A percentile compares a stretch with the other conserved stretches of the same genome.
Conservation (phyloP, 495 filamentous ascomycete genomes). For the Amorphotheca resinae region DNA sequence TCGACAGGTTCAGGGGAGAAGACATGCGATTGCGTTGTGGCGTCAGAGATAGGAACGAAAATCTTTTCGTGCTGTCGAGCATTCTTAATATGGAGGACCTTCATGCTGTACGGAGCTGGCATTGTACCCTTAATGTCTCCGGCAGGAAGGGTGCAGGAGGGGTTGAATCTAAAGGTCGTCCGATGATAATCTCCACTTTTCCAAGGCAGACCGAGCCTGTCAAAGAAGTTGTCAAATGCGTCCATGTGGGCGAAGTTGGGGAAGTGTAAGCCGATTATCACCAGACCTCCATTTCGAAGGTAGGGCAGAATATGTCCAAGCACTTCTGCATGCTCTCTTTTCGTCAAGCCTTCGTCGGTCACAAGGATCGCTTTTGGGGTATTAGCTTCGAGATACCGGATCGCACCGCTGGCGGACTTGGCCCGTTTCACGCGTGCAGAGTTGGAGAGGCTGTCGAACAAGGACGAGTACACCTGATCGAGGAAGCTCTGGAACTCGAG, state of each 20-base stretch:
- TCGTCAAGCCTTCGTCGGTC: slow-evolving; percentile 11
- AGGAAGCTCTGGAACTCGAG: slow-evolving; percentile 5
- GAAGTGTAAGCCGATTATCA: slow-evolving; percentile 12
- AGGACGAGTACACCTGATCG: slow-evolving; percentile 6
- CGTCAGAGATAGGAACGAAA: slow-evolving; percentile 20
- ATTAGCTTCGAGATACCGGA: slow-evolving; percentile 7
- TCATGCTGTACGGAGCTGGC: slow-evolving; percentile 30
- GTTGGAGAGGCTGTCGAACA: slow-evolving; percentile 5
- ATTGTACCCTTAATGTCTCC: slow-evolving; percentile 1
- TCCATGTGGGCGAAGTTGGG: slow-evolving; percentile 3
- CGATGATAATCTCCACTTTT: slow-evolving; percentile 24
- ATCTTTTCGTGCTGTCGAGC: slow-evolving; percentile 21
- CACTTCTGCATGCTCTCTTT: not conserved
- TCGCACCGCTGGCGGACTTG: slow-evolving; percentile 4
- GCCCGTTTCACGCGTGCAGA: slow-evolving; percentile 5
- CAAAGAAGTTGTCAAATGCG: slow-evolving; percentile 5
- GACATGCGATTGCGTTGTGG: too few species aligned
- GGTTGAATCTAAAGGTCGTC: slow-evolving; percentile 17
- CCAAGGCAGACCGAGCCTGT: slow-evolving; percentile 28
- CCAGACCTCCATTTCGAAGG: slow-evolving; percentile 5
- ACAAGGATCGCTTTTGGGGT: slow-evolving; percentile 11
- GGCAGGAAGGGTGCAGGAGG: slow-evolving; percentile 7
- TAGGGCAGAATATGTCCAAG: slow-evolving; percentile 7
- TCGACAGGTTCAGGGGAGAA: slow-evolving; percentile 20
- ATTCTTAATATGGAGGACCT: slow-evolving; percentile 28